Evolutionary conservation across 352 stramenopile species (phyloP).

Genomic region (Peronospora farinosa): DNA sequence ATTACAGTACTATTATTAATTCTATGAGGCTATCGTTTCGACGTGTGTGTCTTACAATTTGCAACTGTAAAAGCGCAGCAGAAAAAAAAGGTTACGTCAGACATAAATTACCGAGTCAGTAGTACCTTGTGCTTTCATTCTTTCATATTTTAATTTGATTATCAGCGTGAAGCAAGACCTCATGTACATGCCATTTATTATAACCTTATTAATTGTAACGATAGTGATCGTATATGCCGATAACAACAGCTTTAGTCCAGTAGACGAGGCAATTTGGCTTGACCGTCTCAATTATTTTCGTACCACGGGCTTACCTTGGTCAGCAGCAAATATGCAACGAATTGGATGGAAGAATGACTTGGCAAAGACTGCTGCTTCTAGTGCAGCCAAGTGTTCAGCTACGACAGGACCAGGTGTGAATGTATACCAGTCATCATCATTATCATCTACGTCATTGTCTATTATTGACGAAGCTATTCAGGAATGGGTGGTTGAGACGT

Average conservation of each 20-base stretch:
- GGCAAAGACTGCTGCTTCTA: constrained; percentile 32
- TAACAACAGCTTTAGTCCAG: constrained; percentile 23
- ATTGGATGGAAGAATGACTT: constrained; percentile 55
- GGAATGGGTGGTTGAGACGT: constrained; percentile 53
- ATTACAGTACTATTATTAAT: too few species aligned
- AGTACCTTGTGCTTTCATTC: too few species aligned
- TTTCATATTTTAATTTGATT: too few species aligned
- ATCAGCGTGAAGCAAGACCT: too few species aligned
- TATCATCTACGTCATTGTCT: constrained; percentile 15
- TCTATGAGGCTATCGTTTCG: too few species aligned
- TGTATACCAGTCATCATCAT: constrained; percentile 30
- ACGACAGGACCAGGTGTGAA: constrained; percentile 38
- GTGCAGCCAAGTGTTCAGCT: constrained; percentile 36
- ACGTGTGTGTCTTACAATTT: too few species aligned
- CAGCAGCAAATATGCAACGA: constrained; percentile 56
- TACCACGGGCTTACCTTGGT: constrained; percentile 58
- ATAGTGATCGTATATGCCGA: constrained; percentile 4
- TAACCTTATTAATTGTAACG: constrained; percentile 3
- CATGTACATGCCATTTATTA: too few species aligned
- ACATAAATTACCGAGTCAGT: too few species aligned
- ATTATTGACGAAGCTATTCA: constrained; percentile 52
- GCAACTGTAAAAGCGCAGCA: too few species aligned
- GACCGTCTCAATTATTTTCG: constrained; percentile 79
- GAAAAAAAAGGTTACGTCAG: too few species aligned
- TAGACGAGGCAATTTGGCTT: constrained; percentile 59